These are phyloP conservation scores for Phytophthora meadii DNA, from an alignment of 352 stramenopile genomes.

Conservation along the genomic window DNA sequence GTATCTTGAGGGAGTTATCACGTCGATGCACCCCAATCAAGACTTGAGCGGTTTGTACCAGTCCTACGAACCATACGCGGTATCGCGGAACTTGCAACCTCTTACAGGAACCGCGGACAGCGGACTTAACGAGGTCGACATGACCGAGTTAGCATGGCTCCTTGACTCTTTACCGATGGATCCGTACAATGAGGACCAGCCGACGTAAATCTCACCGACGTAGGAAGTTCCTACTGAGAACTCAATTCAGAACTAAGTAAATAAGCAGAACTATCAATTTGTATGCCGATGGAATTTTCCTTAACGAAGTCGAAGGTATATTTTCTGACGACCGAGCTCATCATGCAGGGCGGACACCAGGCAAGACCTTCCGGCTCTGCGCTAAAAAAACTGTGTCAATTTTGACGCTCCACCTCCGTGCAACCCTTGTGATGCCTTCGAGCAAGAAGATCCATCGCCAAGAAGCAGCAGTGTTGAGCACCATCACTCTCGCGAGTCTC, in stretches of 20 bases:
- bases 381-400: slow-evolving; percentile 2
- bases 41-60: slow-evolving; percentile 47
- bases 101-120: slow-evolving; percentile 12
- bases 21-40: slow-evolving; percentile 44
- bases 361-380: slow-evolving; percentile 7
- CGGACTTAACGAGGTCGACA: slow-evolving; percentile 31
- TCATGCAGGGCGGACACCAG: slow-evolving; percentile 9
- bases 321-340: neutral
- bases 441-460: neutral
- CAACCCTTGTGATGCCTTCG: slow-evolving; percentile 1
- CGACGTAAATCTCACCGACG: slow-evolving; percentile 15
- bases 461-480: neutral
- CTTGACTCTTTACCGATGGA: slow-evolving; percentile 41
- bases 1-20: slow-evolving; percentile 61
- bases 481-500: slow-evolving; percentile 18
- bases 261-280: slow-evolving; percentile 14
- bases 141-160: slow-evolving; percentile 40
- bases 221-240: neutral
- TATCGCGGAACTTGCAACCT: slow-evolving; percentile 22
- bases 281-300: neutral
- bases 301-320: neutral
- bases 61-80: slow-evolving; percentile 41
- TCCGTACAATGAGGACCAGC: slow-evolving; percentile 20
- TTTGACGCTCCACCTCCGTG: slow-evolving; percentile 1
- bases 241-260: slow-evolving; percentile 15